These are phyloP conservation scores for Aurantiochytrium sp. DNA, from an alignment of 108 stramenopile genomes.

Conservation along the genomic window DNA sequence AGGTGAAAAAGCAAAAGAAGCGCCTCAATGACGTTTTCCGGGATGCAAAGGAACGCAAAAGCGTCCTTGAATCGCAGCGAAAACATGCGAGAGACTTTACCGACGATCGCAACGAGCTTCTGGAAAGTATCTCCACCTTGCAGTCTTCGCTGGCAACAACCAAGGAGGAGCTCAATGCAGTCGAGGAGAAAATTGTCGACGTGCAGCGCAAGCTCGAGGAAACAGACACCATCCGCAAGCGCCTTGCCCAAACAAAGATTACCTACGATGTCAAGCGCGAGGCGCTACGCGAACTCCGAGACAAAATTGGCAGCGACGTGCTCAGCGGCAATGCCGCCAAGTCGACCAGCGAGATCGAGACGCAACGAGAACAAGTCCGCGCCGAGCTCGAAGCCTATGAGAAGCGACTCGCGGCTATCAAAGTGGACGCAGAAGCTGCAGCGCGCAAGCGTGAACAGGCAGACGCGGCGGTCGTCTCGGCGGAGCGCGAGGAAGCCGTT, in stretches of 20 bases:
- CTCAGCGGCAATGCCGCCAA: background rate
- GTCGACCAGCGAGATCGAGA: conserved; percentile 21
- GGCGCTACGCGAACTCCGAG: background rate
- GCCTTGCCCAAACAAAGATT: background rate
- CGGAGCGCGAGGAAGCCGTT: background rate
- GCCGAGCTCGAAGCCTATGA: background rate
- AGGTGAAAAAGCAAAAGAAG: conserved; percentile 66
- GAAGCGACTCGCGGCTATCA: background rate
- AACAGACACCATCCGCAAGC: background rate
- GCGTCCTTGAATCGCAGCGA: conserved; percentile 66
- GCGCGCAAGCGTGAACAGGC: background rate
- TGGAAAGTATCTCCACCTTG: conserved; percentile 35
- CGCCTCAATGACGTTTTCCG: conserved; percentile 38
- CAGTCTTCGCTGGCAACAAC: conserved; percentile 29
- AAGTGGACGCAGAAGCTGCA: background rate
- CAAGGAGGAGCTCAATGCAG: conserved; percentile 31
- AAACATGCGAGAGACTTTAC: conserved; percentile 51
- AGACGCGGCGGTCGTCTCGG: background rate
- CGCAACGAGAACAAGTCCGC: conserved; percentile 2
- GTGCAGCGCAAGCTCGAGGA: conserved; percentile 26
- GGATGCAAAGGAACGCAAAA: conserved; percentile 56
- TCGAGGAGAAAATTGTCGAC: conserved; percentile 46
- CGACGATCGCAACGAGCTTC: conserved; percentile 21
- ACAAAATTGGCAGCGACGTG: background rate
- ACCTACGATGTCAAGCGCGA: background rate